phyloP scores from a whole-genome alignment of 2,329 filamentous ascomycete genomes.

The Paracoccidioides brasiliensis region DNA sequence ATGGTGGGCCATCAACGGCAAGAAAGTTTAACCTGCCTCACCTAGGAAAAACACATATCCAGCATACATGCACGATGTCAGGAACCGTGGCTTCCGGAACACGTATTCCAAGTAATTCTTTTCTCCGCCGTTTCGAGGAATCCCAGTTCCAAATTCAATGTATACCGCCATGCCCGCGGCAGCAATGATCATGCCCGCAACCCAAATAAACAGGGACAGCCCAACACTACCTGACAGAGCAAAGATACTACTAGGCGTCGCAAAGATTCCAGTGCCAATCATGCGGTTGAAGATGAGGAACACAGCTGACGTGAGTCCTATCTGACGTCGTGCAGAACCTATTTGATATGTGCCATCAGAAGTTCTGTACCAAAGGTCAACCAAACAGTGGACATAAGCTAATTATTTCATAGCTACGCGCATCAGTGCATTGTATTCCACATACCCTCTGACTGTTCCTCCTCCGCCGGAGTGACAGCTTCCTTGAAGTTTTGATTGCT shows the following conservation, averaged over 20 bases:
- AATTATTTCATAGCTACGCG: not conserved
- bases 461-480: not conserved
- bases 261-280: conserved; percentile 57
- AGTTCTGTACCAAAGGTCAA: not conserved
- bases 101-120: conserved; percentile 59
- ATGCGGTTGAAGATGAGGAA: conserved; percentile 39
- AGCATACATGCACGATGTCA: conserved; percentile 50
- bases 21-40: conserved; percentile 19
- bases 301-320: conserved; percentile 15
- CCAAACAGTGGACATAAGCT: not conserved
- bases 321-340: conserved; percentile 10
- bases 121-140: conserved; percentile 52
- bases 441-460: not conserved
- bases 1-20: too few species aligned
- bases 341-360: conserved; percentile 17
- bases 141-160: conserved; percentile 54
- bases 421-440: not conserved
- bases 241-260: conserved; percentile 53
- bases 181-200: conserved; percentile 46
- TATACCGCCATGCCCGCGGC: conserved; percentile 47
- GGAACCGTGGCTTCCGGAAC: conserved; percentile 46
- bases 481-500: not conserved
- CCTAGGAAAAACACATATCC: conserved; percentile 31
- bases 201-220: conserved; percentile 48
- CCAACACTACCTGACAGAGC: conserved; percentile 52